These are phyloP conservation scores for Salicornia ramosissima DNA, from an alignment of 148 eudicot genomes.

Conservation along the genomic window DNA sequence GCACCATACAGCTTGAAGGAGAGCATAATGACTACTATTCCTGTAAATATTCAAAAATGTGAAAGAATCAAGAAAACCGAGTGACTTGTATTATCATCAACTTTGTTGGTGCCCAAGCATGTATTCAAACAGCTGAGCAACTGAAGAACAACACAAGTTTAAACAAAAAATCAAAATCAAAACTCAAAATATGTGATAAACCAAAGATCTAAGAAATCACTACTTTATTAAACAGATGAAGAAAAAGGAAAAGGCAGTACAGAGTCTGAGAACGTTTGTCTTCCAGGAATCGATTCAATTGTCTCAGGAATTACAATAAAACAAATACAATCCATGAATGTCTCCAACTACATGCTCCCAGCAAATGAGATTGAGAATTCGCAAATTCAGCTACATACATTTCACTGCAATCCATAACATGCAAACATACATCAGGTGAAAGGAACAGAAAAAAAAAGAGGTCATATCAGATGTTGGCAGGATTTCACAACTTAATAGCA, in stretches of 20 bases:
- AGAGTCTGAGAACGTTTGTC: background rate
- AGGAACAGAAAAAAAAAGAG: background rate
- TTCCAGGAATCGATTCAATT: background rate
- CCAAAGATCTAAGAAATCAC: background rate
- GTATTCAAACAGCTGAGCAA: background rate
- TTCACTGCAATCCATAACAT: slow-evolving; percentile 7
- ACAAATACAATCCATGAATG: background rate
- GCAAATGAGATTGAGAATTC: background rate
- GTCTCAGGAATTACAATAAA: background rate
- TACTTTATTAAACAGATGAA: background rate
- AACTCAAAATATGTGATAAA: background rate
- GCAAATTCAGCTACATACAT: background rate
- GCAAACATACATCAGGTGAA: background rate
- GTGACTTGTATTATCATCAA: background rate
- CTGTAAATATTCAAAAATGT: no score
- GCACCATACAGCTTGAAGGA: no score
- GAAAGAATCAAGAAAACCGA: no score
- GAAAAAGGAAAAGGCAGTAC: background rate
- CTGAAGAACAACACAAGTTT: background rate
- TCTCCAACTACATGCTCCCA: slow-evolving; percentile 4
- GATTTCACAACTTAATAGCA: background rate
- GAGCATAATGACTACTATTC: no score
- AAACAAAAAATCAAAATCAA: background rate
- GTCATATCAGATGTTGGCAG: background rate
- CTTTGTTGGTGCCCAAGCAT: background rate